Conservation (phyloP, 1,139 yeast species). For the Kurtzmaniella natalensis region DNA sequence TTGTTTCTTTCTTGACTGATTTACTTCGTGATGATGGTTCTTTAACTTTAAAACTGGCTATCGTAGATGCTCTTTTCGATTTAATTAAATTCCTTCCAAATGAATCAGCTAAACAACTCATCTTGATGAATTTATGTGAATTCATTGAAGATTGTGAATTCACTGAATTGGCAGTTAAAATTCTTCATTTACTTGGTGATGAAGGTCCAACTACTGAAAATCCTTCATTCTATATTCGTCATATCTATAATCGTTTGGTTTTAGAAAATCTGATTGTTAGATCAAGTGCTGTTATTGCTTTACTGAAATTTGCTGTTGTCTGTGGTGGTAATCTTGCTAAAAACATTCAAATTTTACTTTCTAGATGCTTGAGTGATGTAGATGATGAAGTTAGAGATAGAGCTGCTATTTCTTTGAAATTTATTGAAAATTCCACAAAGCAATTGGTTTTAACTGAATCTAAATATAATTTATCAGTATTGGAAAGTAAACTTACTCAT, state of each 20-base stretch:
- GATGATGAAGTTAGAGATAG: constrained; percentile 99
- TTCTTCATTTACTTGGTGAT: constrained; percentile 84
- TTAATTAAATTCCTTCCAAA: constrained; percentile 80
- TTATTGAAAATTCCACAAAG: constrained; percentile 51
- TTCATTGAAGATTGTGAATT: constrained; percentile 98
- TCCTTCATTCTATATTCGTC: constrained; percentile 91
- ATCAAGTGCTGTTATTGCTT: constrained; percentile 91
- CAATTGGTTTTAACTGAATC: constrained; percentile 63
- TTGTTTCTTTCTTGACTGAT: constrained; percentile 79
- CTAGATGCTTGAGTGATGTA: constrained; percentile 80
- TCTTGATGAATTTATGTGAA: constrained; percentile 88
- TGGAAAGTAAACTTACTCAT: constrained; percentile 71
- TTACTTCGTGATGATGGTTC: constrained; percentile 91
- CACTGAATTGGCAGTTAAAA: constrained; percentile 87
- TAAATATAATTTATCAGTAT: constrained; percentile 66
- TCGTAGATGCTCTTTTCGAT: constrained; percentile 88
- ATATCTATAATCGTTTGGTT: constrained; percentile 93
- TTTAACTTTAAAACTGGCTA: constrained; percentile 74
- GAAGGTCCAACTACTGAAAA: constrained; percentile 88
- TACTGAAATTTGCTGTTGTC: constrained; percentile 84
- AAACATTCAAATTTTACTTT: constrained; percentile 70
- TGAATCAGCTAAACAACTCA: constrained; percentile 58
- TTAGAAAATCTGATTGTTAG: constrained; percentile 92
- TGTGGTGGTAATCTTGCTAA: constrained; percentile 64
- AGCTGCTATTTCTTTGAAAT: constrained; percentile 78